Conservation (phyloP, 192 early-diverging fungal species). For the Funneliformis mosseae region DNA sequence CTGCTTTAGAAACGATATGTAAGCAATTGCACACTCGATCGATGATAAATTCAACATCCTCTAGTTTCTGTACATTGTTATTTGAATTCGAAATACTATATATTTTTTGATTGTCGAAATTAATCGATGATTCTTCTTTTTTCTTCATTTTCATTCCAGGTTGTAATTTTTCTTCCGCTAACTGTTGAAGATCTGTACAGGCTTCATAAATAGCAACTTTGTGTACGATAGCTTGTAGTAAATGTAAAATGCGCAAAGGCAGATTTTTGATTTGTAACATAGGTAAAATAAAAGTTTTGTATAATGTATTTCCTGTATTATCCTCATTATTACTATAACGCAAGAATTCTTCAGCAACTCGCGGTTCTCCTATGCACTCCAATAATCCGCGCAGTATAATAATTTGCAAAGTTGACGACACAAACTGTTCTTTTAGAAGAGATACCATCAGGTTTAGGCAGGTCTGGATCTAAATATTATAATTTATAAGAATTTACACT, state of each 20-base stretch:
- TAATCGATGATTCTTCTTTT: conserved; percentile 1
- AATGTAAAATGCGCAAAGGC: conserved; percentile 20
- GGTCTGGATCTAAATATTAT: not conserved
- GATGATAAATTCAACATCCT: conserved; percentile 20
- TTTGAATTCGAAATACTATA: not conserved
- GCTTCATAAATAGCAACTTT: conserved; percentile 34
- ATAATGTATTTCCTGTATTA: not conserved
- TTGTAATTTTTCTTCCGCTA: conserved; percentile 28
- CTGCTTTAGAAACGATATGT: conserved; percentile 27
- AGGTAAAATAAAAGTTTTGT: conserved; percentile 27
- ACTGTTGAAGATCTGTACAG: conserved; percentile 19
- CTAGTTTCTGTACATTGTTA: conserved; percentile 8
- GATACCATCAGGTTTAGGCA: conserved; percentile 7
- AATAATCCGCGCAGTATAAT: conserved; percentile 26
- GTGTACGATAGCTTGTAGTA: conserved; percentile 25
- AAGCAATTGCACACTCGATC: not conserved
- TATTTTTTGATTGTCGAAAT: not conserved
- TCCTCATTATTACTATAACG: conserved; percentile 16
- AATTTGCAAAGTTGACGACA: conserved; percentile 24
- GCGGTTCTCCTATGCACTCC: conserved; percentile 33
- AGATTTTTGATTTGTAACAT: conserved; percentile 12
- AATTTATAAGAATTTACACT: not conserved
- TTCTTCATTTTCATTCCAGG: conserved; percentile 16
- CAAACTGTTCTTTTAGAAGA: conserved; percentile 17
- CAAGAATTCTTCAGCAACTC: conserved; percentile 30